phyloP scores from a whole-genome alignment of 2,329 filamentous ascomycete species.

The Torrubiella hemipterigena region DNA sequence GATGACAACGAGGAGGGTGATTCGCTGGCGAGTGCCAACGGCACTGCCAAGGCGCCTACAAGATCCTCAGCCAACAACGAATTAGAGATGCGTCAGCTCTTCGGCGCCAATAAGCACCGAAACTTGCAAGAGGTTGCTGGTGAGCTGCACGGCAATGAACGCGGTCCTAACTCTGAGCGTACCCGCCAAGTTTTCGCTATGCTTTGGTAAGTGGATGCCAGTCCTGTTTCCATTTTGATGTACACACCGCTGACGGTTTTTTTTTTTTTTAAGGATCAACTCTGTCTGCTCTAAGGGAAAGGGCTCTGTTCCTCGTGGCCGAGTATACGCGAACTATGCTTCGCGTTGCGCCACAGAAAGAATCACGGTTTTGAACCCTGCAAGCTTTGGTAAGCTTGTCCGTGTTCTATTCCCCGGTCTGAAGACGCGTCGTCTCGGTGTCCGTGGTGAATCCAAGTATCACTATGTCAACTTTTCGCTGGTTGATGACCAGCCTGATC shows the following conservation, averaged over 20 bases:
- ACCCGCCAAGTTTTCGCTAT: slow-evolving; percentile 81
- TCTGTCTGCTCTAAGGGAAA: slow-evolving; percentile 62
- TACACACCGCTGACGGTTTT: background rate
- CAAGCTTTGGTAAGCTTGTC: slow-evolving; percentile 94
- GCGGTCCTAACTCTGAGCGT: slow-evolving; percentile 70
- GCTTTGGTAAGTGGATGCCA: slow-evolving; percentile 78
- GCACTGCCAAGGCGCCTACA: slow-evolving; percentile 40
- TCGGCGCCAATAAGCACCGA: slow-evolving; percentile 56
- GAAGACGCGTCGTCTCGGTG: slow-evolving; percentile 81
- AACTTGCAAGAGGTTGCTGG: slow-evolving; percentile 59
- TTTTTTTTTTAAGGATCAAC: slow-evolving; percentile 48
- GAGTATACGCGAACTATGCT: slow-evolving; percentile 93
- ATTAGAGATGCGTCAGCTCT: slow-evolving; percentile 66
- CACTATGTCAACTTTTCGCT: slow-evolving; percentile 70
- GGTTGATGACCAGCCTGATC: slow-evolving; percentile 41
- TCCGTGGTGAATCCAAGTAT: slow-evolving; percentile 95
- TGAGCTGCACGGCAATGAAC: slow-evolving; percentile 67
- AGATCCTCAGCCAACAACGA: slow-evolving; percentile 70
- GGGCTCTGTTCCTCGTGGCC: slow-evolving; percentile 78
- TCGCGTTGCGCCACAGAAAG: slow-evolving; percentile 84
- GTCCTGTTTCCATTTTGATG: too few relatives aligned
- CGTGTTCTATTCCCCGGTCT: slow-evolving; percentile 92
- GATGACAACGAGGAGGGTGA: slow-evolving; percentile 48
- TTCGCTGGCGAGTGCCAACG: slow-evolving; percentile 28
- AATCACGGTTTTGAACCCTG: slow-evolving; percentile 90